These are phyloP conservation scores for Apostasia ramifera DNA, from an alignment of 106 monocot genomes.

Conservation along the genomic window DNA sequence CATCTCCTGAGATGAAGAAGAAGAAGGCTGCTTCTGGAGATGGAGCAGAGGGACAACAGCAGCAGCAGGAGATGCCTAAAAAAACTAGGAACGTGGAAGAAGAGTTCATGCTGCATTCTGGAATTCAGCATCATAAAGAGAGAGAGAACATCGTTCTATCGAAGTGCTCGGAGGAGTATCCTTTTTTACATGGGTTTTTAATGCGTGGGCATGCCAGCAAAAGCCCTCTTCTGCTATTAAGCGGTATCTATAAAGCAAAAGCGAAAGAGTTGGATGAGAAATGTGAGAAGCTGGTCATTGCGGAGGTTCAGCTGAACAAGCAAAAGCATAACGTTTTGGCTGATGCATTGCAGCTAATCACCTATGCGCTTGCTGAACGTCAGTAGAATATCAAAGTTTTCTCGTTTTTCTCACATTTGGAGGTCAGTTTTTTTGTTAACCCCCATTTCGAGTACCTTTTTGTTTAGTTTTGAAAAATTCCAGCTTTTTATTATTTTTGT, in stretches of 20 bases:
- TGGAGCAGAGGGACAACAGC: not conserved
- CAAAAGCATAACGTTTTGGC: not conserved
- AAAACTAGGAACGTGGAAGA: slow-evolving; percentile 2
- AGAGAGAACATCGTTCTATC: not conserved
- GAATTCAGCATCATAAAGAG: slow-evolving; percentile 1
- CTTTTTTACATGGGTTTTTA: not conserved
- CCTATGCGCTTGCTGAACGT: not conserved
- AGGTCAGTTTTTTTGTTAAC: too few species aligned
- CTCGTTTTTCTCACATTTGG: too few species aligned
- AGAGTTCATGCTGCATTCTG: not conserved
- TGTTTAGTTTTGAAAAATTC: too few species aligned
- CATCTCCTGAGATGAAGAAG: not conserved
- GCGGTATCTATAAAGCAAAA: not conserved
- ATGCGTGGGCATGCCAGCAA: not conserved
- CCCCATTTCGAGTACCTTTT: too few species aligned
- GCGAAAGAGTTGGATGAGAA: not conserved
- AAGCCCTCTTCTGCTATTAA: not conserved
- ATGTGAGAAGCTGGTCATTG: not conserved
- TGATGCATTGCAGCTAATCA: slow-evolving; percentile 3
- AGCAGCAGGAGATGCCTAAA: not conserved
- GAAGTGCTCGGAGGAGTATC: not conserved
- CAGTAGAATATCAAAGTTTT: too few species aligned
- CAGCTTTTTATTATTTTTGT: too few species aligned
- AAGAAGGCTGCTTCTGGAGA: not conserved
- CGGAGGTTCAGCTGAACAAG: slow-evolving; percentile 4